Evolutionary conservation across 2,329 filamentous ascomycete species (phyloP), one percentile per base, ranked within the genome.

Genomic region (Colletotrichum navitas): DNA sequence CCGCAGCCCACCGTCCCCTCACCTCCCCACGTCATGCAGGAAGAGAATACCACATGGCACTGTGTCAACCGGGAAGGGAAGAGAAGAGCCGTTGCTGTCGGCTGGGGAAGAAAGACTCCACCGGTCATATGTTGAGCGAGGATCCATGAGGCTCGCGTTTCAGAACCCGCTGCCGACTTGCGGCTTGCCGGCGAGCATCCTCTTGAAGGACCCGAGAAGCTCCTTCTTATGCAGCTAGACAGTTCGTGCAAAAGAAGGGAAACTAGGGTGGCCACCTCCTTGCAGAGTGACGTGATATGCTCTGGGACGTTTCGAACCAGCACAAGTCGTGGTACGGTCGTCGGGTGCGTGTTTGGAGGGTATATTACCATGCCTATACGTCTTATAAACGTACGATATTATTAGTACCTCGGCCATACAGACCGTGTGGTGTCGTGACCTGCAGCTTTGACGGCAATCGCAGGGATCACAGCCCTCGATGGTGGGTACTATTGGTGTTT

Each of bases 81-180:
- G n/a, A 34, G n/a, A 26, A 36, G 29, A 18, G 16, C 14, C 47
- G 26, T 24, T 41, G 24, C 18, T 24, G 5, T 43, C 18, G 6
- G 26, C 21, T 36, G 18, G 32, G n/a, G 14, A 36, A 32, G 12
- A 39, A 41, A 21, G 34, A 34, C 55, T 41, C 34, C 47, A 41
- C 39, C 12, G 29, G 21, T 26, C 36, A 29, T 21, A 12, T 56
- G 36, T 36, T 18, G 54, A 32, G 41, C 18, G 24, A 26, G 21
- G 29, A 18, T 29, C 43, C 47, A 61, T 55, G 55, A 47, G 63
- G 63, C 55, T 55, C 41, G 29, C 47, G 67, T 70, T 70, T 70
- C 67, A 70, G 36, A 61, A 24, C 47, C 45, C 47, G 67, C 45
- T 63, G 55, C 32, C 49, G 18, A 54, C 45, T 47, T 36, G 18